phyloP scores from a whole-genome alignment of 106 monocot species.

The Dioscorea dumetorum region DNA sequence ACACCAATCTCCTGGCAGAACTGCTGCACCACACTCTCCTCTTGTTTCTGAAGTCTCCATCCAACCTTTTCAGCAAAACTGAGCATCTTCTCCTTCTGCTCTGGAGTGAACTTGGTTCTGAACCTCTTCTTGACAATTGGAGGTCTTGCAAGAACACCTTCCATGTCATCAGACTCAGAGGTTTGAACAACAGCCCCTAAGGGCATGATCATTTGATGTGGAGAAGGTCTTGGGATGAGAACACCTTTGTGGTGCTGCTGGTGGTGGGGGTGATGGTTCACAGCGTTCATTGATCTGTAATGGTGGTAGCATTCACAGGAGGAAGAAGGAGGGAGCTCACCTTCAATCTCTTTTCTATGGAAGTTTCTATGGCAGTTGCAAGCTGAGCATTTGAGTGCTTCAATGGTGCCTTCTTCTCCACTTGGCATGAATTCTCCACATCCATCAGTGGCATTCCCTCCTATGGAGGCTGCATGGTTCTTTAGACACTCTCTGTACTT shows the following conservation, averaged over 20 bases:
- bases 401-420: constrained; percentile 43
- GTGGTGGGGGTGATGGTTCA: neutral
- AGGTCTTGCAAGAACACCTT: constrained; percentile 6
- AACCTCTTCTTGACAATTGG: constrained; percentile 29
- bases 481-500: constrained; percentile 58
- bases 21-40: constrained; percentile 38
- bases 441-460: constrained; percentile 44
- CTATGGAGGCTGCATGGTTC: constrained; percentile 62
- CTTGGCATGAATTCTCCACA: constrained; percentile 69
- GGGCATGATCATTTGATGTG: constrained; percentile 40
- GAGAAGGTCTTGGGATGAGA: constrained; percentile 20
- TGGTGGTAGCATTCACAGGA: constrained; percentile 11
- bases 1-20: constrained; percentile 59
- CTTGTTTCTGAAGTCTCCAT: constrained; percentile 46
- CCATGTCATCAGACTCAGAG: constrained; percentile 37
- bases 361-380: constrained; percentile 62
- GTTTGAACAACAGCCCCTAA: constrained; percentile 27
- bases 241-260: constrained; percentile 11
- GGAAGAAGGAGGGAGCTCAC: constrained; percentile 7
- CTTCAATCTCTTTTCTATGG: constrained; percentile 52
- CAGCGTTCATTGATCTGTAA: constrained; percentile 15
- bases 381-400: constrained; percentile 50
- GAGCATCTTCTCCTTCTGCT: constrained; percentile 10
- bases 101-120: constrained; percentile 12
- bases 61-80: neutral